A percentile compares a stretch with the other conserved stretches of the same genome.
Evolutionary conservation across 352 stramenopile genomes (phyloP).

Genomic region (Globisporangium middletonii): DNA sequence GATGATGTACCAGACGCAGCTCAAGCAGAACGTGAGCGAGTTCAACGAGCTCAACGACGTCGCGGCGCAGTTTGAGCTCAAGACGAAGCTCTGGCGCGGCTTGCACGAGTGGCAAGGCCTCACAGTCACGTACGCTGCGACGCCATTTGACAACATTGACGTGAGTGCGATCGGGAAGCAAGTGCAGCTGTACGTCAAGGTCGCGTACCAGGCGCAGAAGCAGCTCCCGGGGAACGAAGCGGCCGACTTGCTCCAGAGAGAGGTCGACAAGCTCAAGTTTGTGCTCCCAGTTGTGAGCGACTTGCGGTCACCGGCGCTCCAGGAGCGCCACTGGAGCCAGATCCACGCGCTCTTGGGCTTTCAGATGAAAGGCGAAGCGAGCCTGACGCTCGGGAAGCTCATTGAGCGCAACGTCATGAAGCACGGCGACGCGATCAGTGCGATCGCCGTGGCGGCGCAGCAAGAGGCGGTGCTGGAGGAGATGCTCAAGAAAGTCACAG

Average conservation of each 20-base stretch:
- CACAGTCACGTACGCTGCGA: conserved; percentile 69
- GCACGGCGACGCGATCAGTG: conserved; percentile 82
- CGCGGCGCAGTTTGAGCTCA: conserved; percentile 78
- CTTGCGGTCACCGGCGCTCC: conserved; percentile 50
- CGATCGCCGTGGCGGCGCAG: conserved; percentile 80
- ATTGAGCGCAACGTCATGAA: conserved; percentile 87
- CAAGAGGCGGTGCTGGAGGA: conserved; percentile 90
- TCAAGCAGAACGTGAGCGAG: conserved; percentile 86
- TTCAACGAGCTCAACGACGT: conserved; percentile 89
- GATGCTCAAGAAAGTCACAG: conserved; percentile 91
- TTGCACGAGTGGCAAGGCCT: conserved; percentile 83
- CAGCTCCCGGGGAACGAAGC: conserved; percentile 84
- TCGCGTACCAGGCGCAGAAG: conserved; percentile 83
- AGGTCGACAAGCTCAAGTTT: conserved; percentile 89
- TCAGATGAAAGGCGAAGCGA: conserved; percentile 72
- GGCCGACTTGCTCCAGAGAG: conserved; percentile 67
- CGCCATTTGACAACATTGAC: conserved; percentile 88
- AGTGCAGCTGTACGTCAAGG: conserved; percentile 85
- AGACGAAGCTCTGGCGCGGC: conserved; percentile 89
- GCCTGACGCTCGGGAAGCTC: conserved; percentile 80
- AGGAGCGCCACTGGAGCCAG: conserved; percentile 74
- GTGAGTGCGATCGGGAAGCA: conserved; percentile 84
- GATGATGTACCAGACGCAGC: conserved; percentile 82
- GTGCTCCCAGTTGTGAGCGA: conserved; percentile 77
- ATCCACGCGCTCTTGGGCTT: conserved; percentile 84